Conservation (phyloP, 2,329 filamentous ascomycete species). For the Cercospora janseana region DNA sequence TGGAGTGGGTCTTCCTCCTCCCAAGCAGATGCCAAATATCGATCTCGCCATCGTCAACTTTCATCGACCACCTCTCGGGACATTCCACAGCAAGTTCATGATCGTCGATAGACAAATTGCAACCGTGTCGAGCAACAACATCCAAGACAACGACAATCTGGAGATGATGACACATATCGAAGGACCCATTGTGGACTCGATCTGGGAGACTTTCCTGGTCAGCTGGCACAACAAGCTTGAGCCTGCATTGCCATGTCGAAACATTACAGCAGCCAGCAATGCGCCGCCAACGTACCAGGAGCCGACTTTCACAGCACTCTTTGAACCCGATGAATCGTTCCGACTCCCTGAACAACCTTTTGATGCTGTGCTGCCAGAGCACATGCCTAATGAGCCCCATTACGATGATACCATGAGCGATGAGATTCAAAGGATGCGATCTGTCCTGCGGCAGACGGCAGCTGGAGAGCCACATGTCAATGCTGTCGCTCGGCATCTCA, state of each 20-base stretch:
- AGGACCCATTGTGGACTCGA: conserved; percentile 70
- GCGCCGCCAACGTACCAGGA: conserved; percentile 37
- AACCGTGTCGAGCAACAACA: conserved; percentile 74
- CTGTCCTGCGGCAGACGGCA: conserved; percentile 50
- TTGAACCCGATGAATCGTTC: conserved; percentile 34
- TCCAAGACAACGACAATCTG: conserved; percentile 69
- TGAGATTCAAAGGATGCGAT: conserved; percentile 63
- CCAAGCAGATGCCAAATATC: conserved; percentile 67
- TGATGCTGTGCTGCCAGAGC: conserved; percentile 49
- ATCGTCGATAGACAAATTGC: conserved; percentile 71
- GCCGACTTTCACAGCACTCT: conserved; percentile 34
- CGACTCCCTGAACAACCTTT: conserved; percentile 28
- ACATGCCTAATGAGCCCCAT: conserved; percentile 59
- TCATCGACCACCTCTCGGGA: conserved; percentile 68
- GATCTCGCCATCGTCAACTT: conserved; percentile 72
- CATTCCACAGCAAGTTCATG: conserved; percentile 76
- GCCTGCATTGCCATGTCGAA: conserved; percentile 58
- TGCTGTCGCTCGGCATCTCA: conserved; percentile 64
- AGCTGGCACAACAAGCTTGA: conserved; percentile 66
- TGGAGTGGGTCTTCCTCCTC: conserved; percentile 58
- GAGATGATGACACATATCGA: conserved; percentile 76
- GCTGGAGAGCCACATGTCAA: conserved; percentile 54
- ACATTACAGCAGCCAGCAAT: conserved; percentile 49
- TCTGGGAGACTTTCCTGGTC: conserved; percentile 72
- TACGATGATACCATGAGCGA: conserved; percentile 62